phyloP scores from a whole-genome alignment of 2,329 filamentous ascomycete genomes.

The Colletotrichum simmondsii region DNA sequence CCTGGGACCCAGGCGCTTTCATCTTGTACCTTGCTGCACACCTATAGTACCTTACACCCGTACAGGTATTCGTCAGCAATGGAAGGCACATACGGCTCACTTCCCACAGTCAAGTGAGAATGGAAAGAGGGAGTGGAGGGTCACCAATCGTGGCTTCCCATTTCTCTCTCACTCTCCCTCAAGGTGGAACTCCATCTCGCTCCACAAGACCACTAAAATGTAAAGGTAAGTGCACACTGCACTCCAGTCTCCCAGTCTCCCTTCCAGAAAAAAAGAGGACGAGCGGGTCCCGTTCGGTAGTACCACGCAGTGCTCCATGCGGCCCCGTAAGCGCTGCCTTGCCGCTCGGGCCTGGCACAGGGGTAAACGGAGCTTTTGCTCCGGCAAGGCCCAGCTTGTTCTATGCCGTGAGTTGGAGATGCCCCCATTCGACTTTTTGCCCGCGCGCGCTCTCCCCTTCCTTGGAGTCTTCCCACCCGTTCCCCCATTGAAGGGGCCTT shows the following conservation, averaged over 20 bases:
- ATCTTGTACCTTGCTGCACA: not conserved
- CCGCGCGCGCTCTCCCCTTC: not conserved
- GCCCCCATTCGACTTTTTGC: conserved; percentile 9
- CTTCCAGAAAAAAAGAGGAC: not conserved
- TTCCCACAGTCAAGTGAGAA: not conserved
- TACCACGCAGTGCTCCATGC: conserved; percentile 27
- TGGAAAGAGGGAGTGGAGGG: not conserved
- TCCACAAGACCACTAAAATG: not conserved
- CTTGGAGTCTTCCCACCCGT: not conserved
- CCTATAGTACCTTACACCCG: too few species aligned
- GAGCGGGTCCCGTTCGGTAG: conserved; percentile 15
- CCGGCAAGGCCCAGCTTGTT: conserved; percentile 24
- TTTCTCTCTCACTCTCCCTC: not conserved
- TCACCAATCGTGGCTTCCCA: not conserved
- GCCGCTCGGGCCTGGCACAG: conserved; percentile 31
- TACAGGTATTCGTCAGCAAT: too few species aligned
- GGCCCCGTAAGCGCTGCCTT: conserved; percentile 32
- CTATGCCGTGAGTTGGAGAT: conserved; percentile 10
- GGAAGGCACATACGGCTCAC: not conserved
- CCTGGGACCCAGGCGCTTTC: not conserved
- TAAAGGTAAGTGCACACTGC: not conserved
- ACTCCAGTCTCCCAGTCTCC: not conserved
- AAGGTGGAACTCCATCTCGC: not conserved
- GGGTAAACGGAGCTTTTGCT: conserved; percentile 31
- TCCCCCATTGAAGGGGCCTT: not conserved